These are phyloP conservation scores for Acephala macrosclerotiorum DNA, from an alignment of 2,329 filamentous ascomycete species.

Conservation along the genomic window DNA sequence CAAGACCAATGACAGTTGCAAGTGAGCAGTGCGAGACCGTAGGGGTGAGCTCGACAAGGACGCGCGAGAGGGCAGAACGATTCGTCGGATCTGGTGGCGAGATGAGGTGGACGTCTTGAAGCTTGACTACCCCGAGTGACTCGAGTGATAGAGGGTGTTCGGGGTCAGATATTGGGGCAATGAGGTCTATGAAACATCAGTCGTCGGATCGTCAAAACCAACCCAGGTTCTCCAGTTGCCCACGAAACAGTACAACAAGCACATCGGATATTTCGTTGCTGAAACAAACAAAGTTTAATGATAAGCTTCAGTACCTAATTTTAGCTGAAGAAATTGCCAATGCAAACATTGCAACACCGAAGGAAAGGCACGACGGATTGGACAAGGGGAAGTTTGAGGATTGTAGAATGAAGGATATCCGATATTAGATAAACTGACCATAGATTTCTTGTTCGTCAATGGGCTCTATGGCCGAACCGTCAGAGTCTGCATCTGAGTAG, in stretches of 20 bases:
- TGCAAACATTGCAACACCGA: neutral
- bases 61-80: constrained; percentile 68
- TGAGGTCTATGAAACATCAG: constrained; percentile 73
- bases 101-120: constrained; percentile 88
- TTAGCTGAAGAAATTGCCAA: constrained; percentile 10
- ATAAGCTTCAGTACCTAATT: constrained; percentile 11
- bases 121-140: constrained; percentile 91
- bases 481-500: constrained; percentile 46
- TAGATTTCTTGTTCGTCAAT: constrained; percentile 99
- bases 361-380: neutral
- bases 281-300: constrained; percentile 20
- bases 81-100: constrained; percentile 65
- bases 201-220: constrained; percentile 28
- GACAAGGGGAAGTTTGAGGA: neutral
- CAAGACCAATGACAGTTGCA: constrained; percentile 94
- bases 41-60: constrained; percentile 89
- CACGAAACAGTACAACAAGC: constrained; percentile 10
- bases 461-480: constrained; percentile 73
- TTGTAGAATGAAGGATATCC: constrained; percentile 4
- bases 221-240: constrained; percentile 16
- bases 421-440: constrained; percentile 57
- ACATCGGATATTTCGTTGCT: neutral
- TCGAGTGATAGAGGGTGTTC: constrained; percentile 95
- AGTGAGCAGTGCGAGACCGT: constrained; percentile 97
- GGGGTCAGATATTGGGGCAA: constrained; percentile 93